Percentiles rank a stretch among this genome's conserved stretches.
These are phyloP conservation scores for Fusarium neocosmosporiellum DNA, from an alignment of 2,329 filamentous ascomycete genomes.

Conservation along the genomic window DNA sequence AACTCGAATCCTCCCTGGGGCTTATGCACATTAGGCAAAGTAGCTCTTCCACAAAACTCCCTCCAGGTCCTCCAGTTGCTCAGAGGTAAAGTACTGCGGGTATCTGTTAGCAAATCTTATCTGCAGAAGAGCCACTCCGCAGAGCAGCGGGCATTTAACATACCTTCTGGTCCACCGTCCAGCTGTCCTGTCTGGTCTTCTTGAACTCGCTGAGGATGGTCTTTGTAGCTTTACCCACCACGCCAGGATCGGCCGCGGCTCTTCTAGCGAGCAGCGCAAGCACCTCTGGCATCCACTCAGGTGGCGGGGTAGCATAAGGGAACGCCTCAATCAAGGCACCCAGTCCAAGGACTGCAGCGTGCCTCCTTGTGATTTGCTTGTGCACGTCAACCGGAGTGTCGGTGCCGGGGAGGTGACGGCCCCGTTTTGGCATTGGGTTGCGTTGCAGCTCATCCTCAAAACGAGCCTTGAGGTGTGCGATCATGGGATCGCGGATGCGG, in stretches of 20 bases:
- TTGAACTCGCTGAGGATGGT: conserved; percentile 96
- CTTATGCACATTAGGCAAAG: conserved; percentile 74
- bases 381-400: conserved; percentile 78
- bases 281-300: conserved; percentile 92
- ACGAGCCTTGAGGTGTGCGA: conserved; percentile 78
- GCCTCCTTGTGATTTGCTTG: conserved; percentile 81
- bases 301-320: conserved; percentile 93
- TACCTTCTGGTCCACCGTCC: conserved; percentile 98
- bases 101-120: conserved; percentile 43
- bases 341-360: conserved; percentile 91
- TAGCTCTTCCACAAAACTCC: conserved; percentile 99
- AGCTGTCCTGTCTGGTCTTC: conserved; percentile 98
- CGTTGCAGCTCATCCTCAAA: conserved; percentile 82
- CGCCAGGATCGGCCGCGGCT: conserved; percentile 88
- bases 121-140: neutral
- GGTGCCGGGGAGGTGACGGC: conserved; percentile 68
- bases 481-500: conserved; percentile 80
- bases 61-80: conserved; percentile 94
- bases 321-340: conserved; percentile 95
- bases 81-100: conserved; percentile 80
- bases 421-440: conserved; percentile 87
- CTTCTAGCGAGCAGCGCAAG: conserved; percentile 85
- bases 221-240: conserved; percentile 97
- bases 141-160: conserved; percentile 44
- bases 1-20: conserved; percentile 8